Evolutionary conservation across 2,329 filamentous ascomycete genomes (phyloP), one percentile per base, ranked within the genome.

Genomic region (Coniochaeta prunicola): DNA sequence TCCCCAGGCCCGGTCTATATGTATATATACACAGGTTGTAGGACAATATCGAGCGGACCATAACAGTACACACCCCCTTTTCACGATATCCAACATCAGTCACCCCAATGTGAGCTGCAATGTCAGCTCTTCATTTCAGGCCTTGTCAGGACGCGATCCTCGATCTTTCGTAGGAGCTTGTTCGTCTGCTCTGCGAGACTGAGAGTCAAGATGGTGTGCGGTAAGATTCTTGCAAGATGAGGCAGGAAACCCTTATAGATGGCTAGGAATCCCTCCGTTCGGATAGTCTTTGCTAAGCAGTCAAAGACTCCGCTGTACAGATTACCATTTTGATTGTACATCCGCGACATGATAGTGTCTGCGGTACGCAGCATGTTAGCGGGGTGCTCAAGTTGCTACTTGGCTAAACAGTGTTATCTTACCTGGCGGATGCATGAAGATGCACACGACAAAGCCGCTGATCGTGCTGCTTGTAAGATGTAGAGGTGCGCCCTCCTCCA

Each of bases 281-380:
- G 88, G 61, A 99, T 81, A 0, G 94, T 99, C 77, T 96, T 92
- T 71, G 83, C 85, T 61, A 97, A 75, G 72, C 94, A 99, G 76
- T 99, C 94, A 63, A 96, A 90, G 4, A 96, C 91, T 60, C 92
- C 90, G 65, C 83, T 87, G 80, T 99, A 99, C n/a, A 99, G 82
- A 71, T 97, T 96, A 57, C 94, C 94, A 62, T 92, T 96, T 74
- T 99, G 94, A 78, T 99, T 99, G 80, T 99, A 99, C 80, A 99
- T 88, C 63, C 94, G 89, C 62, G 91, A 94, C 94, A 99, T 99
- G 76, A 99, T 90, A 5, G 94, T 99, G 73, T 99, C 94, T 83
- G 19, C 12, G 61, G 53, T 59, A 53, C 31, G 58, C 33, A 26
- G 26, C 40, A 24, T 45, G 45, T 50, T 17, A 50, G 45, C 30